These are phyloP conservation scores for Aspergillus carlsbadensis DNA, from an alignment of 495 filamentous ascomycete species.

Conservation along the genomic window DNA sequence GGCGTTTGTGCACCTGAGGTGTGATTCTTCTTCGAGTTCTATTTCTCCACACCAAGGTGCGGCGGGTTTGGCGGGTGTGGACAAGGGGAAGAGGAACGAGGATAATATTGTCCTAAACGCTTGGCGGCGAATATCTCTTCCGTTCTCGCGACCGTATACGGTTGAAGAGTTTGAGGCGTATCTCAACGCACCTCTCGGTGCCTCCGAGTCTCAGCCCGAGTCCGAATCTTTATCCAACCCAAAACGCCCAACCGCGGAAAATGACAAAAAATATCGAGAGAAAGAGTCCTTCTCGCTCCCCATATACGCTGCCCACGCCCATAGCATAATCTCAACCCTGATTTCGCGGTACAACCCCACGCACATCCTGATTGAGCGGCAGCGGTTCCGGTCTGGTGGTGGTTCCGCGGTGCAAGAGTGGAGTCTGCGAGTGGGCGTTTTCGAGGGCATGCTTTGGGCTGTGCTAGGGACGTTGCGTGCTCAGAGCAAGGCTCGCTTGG, in stretches of 20 bases:
- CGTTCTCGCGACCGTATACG: not conserved
- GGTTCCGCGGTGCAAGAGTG: slow-evolving; percentile 72
- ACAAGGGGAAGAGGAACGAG: not conserved
- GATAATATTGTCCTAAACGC: slow-evolving; percentile 23
- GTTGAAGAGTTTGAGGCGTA: not conserved
- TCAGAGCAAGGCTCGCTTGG: slow-evolving; percentile 15
- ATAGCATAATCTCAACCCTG: slow-evolving; percentile 54
- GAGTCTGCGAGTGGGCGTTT: slow-evolving; percentile 86
- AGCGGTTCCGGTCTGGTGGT: slow-evolving; percentile 76
- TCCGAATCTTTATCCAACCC: not conserved
- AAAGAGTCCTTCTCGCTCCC: slow-evolving; percentile 49
- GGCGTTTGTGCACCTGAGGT: slow-evolving; percentile 57
- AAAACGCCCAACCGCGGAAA: too few relatives aligned
- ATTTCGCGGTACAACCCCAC: slow-evolving; percentile 55
- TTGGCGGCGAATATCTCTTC: slow-evolving; percentile 33
- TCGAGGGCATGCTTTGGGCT: slow-evolving; percentile 87
- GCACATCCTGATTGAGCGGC: slow-evolving; percentile 83
- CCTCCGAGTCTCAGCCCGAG: not conserved
- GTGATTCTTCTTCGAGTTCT: not conserved
- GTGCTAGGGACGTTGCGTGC: slow-evolving; percentile 58
- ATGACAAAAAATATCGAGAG: not conserved
- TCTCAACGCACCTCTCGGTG: slow-evolving; percentile 1
- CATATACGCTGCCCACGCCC: slow-evolving; percentile 59
- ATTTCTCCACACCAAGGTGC: too few relatives aligned
- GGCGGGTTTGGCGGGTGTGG: not conserved